phyloP scores from a whole-genome alignment of 805 yeast genomes.

The Ogataea zsoltii region DNA sequence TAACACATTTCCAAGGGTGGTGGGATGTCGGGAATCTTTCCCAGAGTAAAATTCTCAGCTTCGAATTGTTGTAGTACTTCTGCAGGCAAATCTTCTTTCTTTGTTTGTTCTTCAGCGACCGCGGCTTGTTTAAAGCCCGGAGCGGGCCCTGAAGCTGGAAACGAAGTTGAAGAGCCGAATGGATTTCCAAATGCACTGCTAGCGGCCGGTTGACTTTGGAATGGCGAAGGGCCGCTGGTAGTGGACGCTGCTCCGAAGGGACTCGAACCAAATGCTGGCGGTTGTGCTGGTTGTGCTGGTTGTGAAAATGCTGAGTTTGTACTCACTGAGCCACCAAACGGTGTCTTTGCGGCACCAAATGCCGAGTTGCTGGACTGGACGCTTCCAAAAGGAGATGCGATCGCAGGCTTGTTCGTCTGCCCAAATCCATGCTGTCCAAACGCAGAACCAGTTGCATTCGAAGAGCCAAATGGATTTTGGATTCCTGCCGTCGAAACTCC shows the following conservation, averaged over 20 bases:
- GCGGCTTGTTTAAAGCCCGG: conserved; percentile 24
- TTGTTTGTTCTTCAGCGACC: conserved; percentile 25
- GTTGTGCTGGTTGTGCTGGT: conserved; percentile 4
- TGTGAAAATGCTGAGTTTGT: conserved; percentile 3
- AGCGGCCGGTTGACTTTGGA: conserved; percentile 3
- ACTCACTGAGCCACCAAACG: conserved; percentile 8
- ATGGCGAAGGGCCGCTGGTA: background rate
- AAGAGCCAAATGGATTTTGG: conserved; percentile 5
- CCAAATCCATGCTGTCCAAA: conserved; percentile 21
- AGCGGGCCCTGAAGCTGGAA: background rate
- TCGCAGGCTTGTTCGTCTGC: conserved; percentile 13
- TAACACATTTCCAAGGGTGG: conserved; percentile 58
- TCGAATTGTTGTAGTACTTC: conserved; percentile 48
- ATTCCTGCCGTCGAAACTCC: background rate
- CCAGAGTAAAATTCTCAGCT: conserved; percentile 50
- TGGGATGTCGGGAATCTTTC: conserved; percentile 68
- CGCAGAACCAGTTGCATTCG: conserved; percentile 4
- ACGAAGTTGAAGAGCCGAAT: conserved; percentile 8
- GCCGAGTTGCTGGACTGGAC: background rate
- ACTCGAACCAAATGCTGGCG: conserved; percentile 5
- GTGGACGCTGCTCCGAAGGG: background rate
- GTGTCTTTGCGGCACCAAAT: conserved; percentile 1
- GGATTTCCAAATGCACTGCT: background rate
- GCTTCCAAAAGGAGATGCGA: background rate
- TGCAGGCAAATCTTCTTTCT: conserved; percentile 43